These are phyloP conservation scores for Penicillium sp. DNA, from an alignment of 2,329 filamentous ascomycete species.

Conservation along the genomic window DNA sequence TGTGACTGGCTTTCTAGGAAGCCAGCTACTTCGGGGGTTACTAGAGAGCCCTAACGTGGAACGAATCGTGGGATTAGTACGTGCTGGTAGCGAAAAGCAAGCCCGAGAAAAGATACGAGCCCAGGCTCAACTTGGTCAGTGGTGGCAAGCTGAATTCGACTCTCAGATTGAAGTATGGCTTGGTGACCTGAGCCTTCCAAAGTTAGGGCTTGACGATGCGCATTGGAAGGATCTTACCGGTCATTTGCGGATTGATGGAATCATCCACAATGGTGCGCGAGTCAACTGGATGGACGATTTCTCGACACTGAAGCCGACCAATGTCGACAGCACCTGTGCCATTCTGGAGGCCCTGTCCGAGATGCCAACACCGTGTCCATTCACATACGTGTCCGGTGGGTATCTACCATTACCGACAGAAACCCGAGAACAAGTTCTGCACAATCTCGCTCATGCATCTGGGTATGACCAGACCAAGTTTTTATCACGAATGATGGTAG, in stretches of 20 bases:
- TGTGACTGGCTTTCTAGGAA: slow-evolving; percentile 13
- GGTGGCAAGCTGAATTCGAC: slow-evolving; percentile 6
- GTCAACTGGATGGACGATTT: slow-evolving; percentile 12
- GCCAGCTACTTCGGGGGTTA: slow-evolving; percentile 8
- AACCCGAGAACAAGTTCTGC: not conserved
- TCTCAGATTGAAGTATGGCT: slow-evolving; percentile 7
- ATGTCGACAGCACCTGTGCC: slow-evolving; percentile 6
- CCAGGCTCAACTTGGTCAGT: not conserved
- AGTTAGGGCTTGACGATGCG: slow-evolving; percentile 6
- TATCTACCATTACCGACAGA: slow-evolving; percentile 1
- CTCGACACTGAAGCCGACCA: slow-evolving; percentile 2
- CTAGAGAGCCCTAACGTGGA: not conserved
- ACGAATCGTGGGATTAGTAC: slow-evolving; percentile 7
- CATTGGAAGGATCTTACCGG: not conserved
- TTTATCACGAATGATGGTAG: slow-evolving; percentile 2
- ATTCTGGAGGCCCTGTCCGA: not conserved
- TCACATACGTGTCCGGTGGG: slow-evolving; percentile 1
- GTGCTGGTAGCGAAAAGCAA: not conserved
- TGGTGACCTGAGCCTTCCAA: slow-evolving; percentile 4
- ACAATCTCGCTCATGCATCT: slow-evolving; percentile 4
- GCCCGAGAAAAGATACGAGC: not conserved
- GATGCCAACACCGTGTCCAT: slow-evolving; percentile 1
- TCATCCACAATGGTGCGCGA: slow-evolving; percentile 15
- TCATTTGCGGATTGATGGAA: slow-evolving; percentile 2
- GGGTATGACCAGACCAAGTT: slow-evolving; percentile 13